Evolutionary conservation across 495 filamentous ascomycete species (phyloP), one percentile per base, ranked within the genome.

Genomic region (Aspergillus biplanus): DNA sequence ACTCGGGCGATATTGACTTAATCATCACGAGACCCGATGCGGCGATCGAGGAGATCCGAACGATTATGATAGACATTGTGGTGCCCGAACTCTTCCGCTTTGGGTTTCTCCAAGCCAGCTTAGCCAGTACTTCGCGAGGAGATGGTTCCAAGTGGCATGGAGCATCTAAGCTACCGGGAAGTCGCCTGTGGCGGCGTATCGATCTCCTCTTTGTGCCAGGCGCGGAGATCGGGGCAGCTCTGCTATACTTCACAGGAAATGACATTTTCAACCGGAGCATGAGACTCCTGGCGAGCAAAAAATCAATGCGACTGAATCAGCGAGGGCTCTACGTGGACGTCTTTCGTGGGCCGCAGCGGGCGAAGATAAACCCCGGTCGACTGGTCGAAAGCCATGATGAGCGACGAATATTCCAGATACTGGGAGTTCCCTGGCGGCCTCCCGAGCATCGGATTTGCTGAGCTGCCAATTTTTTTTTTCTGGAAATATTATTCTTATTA

Each of bases 191-290:
- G 92, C 84, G 92, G 27, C 84, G 93, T 2, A 90, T 97, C 62
- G 95, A 99, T 71, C 85, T 97, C 33, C 80, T 99, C 0, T 83
- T 97, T 15, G 95, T 97, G 12, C 92, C 93, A 0, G 86, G 87
- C 63, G 80, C 83, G 0, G 88, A 97, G 75, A 79, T 93, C 46
- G 95, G 95, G 4, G 95, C 95, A 1, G 93, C 95, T 2, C 71
- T 97, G 69, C 84, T 99, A 56, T 99, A 99, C 69, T 99, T 97
- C 67, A 97, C 95, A 0, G 95, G 95, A 2, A 96, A 97, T 67
- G 93, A 97, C 69, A 92, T 97, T 54, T 99, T 99, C 78, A 99
- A 99, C 68, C 82, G 94, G 33, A 95, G 91, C 59, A 85, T 97
- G 75, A 75, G 95, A 65, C 74, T 97, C 11, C 78, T 97, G 52